phyloP scores from a whole-genome alignment of 2,329 filamentous ascomycete genomes.

The Rutstroemia sp. region DNA sequence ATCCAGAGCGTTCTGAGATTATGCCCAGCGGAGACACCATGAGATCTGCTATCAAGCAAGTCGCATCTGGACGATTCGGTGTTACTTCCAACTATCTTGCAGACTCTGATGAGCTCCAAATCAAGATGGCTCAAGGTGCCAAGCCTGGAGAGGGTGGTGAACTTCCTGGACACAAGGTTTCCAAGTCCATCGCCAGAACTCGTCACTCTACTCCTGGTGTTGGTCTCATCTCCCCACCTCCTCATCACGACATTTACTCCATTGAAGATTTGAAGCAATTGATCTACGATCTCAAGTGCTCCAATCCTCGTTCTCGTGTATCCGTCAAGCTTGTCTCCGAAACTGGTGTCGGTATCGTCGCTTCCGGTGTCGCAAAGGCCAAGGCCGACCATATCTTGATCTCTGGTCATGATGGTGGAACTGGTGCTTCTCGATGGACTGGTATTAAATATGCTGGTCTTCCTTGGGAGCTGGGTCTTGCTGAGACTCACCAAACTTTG shows the following conservation, averaged over 20 bases:
- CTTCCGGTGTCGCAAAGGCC: conserved; percentile 93
- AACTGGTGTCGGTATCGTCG: conserved; percentile 94
- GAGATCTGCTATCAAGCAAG: conserved; percentile 96
- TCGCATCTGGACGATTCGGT: conserved; percentile 91
- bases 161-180: conserved; percentile 93
- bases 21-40: conserved; percentile 92
- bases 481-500: conserved; percentile 93
- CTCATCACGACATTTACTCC: conserved; percentile 97
- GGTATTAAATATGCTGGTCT: conserved; percentile 98
- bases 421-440: conserved; percentile 93
- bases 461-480: conserved; percentile 93
- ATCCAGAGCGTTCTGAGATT: conserved; percentile 79
- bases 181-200: conserved; percentile 85
- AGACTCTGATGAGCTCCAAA: conserved; percentile 92
- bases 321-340: conserved; percentile 98
- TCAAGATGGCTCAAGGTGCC: conserved; percentile 98
- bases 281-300: conserved; percentile 96
- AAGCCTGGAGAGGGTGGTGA: conserved; percentile 98
- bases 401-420: conserved; percentile 94
- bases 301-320: conserved; percentile 82
- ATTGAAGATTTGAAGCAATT: conserved; percentile 97
- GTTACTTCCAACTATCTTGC: conserved; percentile 92
- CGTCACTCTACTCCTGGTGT: conserved; percentile 95
- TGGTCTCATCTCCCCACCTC: conserved; percentile 89
- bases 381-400: conserved; percentile 97